These are phyloP conservation scores for Cicer chorassanicum DNA, from an alignment of 306 rosid species.

Conservation along the genomic window DNA sequence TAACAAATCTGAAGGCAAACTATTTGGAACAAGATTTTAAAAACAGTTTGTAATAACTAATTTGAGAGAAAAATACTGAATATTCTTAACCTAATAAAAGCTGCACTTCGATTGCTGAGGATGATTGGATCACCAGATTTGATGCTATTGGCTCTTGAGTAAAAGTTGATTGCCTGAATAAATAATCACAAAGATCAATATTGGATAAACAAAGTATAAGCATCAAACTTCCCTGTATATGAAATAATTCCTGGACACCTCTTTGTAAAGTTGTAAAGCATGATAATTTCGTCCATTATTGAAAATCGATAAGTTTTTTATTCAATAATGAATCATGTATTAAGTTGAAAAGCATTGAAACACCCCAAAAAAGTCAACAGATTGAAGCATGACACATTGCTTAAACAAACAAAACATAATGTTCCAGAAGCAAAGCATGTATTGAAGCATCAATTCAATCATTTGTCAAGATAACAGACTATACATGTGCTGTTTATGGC, in stretches of 20 bases:
- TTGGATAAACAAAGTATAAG: constrained; percentile 18
- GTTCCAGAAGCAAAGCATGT: constrained; percentile 37
- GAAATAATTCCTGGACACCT: constrained; percentile 36
- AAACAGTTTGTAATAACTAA: constrained; percentile 16
- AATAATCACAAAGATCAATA: constrained; percentile 44
- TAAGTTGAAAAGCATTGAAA: constrained; percentile 27
- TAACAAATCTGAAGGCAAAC: constrained; percentile 42
- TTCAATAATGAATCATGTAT: constrained; percentile 20
- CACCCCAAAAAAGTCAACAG: constrained; percentile 11
- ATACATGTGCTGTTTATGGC: constrained; percentile 13
- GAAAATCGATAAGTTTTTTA: constrained; percentile 16
- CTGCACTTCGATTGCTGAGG: constrained; percentile 79
- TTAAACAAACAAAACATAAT: constrained; percentile 20
- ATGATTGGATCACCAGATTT: constrained; percentile 80
- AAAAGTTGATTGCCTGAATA: constrained; percentile 79
- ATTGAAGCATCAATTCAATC: constrained; percentile 33
- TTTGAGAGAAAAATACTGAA: constrained; percentile 21
- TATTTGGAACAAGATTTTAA: constrained; percentile 15
- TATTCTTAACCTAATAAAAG: constrained; percentile 77
- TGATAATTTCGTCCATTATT: constrained; percentile 19
- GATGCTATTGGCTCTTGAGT: constrained; percentile 82
- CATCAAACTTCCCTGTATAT: constrained; percentile 32
- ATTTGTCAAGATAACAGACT: constrained; percentile 24
- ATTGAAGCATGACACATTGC: constrained; percentile 30
- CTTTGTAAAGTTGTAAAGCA: constrained; percentile 10